Percentiles rank a stretch among this genome's conserved stretches.
These are phyloP conservation scores for Arbutus unedo DNA, from an alignment of 148 eudicot species.

Conservation along the genomic window DNA sequence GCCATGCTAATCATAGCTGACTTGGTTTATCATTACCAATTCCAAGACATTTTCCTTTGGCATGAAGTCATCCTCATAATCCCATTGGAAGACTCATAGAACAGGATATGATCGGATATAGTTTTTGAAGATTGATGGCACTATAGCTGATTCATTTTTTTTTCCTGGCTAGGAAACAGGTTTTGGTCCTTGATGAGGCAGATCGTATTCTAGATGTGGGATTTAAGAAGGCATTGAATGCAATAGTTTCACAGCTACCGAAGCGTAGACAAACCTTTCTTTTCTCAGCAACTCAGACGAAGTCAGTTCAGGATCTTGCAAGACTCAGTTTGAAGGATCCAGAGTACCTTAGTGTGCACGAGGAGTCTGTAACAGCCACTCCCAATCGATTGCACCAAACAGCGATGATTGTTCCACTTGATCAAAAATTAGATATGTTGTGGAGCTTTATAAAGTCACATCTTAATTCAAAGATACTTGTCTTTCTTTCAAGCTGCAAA, in stretches of 20 bases:
- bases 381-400: slow-evolving; percentile 68
- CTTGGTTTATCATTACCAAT: neutral
- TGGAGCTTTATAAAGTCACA: slow-evolving; percentile 93
- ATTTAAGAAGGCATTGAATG: slow-evolving; percentile 71
- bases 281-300: slow-evolving; percentile 95
- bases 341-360: slow-evolving; percentile 90
- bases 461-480: slow-evolving; percentile 75
- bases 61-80: no score
- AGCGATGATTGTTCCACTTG: slow-evolving; percentile 69
- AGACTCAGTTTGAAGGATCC: slow-evolving; percentile 96
- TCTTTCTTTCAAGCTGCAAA: slow-evolving; percentile 86
- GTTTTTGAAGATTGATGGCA: neutral
- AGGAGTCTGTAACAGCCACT: slow-evolving; percentile 73
- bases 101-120: neutral
- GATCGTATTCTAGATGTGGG: slow-evolving; percentile 94
- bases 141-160: slow-evolving; percentile 24
- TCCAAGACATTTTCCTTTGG: neutral
- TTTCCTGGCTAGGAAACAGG: slow-evolving; percentile 56
- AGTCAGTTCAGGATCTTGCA: slow-evolving; percentile 88
- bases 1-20: neutral
- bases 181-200: slow-evolving; percentile 93
- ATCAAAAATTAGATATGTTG: slow-evolving; percentile 76
- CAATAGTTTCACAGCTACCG: slow-evolving; percentile 83
- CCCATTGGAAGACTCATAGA: neutral
- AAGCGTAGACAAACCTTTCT: slow-evolving; percentile 74